Evolutionary conservation across 805 yeast species (phyloP), one percentile per base, ranked within the genome.

Genomic region (Wickerhamomyces silvicola): DNA sequence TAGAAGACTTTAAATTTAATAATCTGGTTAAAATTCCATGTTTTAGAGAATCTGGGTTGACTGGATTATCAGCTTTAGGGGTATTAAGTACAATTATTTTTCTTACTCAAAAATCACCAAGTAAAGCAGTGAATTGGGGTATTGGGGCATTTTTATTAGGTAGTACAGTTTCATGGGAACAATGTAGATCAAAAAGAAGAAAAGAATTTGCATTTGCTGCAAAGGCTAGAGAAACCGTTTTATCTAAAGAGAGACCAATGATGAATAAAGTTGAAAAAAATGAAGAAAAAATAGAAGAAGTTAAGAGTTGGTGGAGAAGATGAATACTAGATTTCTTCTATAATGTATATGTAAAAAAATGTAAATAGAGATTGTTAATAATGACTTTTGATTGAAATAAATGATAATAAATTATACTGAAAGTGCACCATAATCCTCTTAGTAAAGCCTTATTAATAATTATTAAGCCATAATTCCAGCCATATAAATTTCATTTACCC

Each of bases 81-180:
- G 84, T 82, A 0, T 61, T 80, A 23, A 81, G 84, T 0, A 60
- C 78, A 0, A 77, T 80, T 18, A 78, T 82, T 22, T 77, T 81
- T 35, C 50, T 80, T 21, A 74, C 78, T 32, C 85, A 78, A 47
- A 78, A 78, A 47, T 72, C 74, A 30, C 68, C 79, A 0, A 53
- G 62, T 8, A 70, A 70, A 39, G 78, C 94, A 1, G 64, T 74
- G 11, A 84, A 88, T 50, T 88, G 96, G 95, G 79, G 80, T 8
- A 66, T 83, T 31, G 81, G 82, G 23, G 94, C 92, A 4, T 73
- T 86, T 42, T 57, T 83, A 35, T 53, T 86, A 14, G 96, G 96
- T 1, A 76, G 84, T 27, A 68, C 83, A 0, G 77, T 83, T 18
- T 84, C 94, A 1, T 88, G 95, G 95, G 96, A 88, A 53, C 95